phyloP scores from a whole-genome alignment of 225 moss, liverwort and hornwort species.

The Pseudisothecium myosuroides region DNA sequence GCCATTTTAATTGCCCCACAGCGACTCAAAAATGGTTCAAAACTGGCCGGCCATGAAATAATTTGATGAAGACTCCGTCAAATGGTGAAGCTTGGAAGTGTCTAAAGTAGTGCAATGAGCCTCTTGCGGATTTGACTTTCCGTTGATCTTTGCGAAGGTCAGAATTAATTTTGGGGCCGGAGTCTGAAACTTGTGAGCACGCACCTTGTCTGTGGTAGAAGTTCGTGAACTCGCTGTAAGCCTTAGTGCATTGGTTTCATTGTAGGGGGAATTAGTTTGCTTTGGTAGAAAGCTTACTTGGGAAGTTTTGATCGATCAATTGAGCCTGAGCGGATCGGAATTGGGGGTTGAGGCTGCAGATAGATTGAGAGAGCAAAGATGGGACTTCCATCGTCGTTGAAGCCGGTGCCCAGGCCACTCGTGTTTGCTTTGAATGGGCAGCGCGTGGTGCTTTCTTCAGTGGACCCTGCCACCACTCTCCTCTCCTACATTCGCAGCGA shows the following conservation, averaged over 20 bases:
- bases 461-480: constrained; percentile 67
- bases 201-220: background rate
- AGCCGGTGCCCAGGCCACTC: constrained; percentile 7
- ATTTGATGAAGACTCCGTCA: too few species aligned
- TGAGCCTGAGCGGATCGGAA: background rate
- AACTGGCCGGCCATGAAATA: too few species aligned
- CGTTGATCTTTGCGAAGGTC: background rate
- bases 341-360: background rate
- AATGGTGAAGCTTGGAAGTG: too few species aligned
- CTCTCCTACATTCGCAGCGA: constrained; percentile 50
- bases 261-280: background rate
- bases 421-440: constrained; percentile 70
- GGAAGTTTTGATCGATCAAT: background rate
- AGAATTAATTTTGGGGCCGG: background rate
- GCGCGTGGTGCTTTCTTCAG: constrained; percentile 50
- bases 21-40: too few species aligned
- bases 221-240: background rate
- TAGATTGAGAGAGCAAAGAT: background rate
- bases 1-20: too few species aligned
- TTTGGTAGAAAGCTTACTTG: background rate
- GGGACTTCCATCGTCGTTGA: background rate
- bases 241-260: background rate
- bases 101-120: too few species aligned
- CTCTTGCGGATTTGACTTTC: too few species aligned
- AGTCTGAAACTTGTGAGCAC: background rate